Evolutionary conservation across 106 monocot species (phyloP).

Genomic region (Allium fistulosum): DNA sequence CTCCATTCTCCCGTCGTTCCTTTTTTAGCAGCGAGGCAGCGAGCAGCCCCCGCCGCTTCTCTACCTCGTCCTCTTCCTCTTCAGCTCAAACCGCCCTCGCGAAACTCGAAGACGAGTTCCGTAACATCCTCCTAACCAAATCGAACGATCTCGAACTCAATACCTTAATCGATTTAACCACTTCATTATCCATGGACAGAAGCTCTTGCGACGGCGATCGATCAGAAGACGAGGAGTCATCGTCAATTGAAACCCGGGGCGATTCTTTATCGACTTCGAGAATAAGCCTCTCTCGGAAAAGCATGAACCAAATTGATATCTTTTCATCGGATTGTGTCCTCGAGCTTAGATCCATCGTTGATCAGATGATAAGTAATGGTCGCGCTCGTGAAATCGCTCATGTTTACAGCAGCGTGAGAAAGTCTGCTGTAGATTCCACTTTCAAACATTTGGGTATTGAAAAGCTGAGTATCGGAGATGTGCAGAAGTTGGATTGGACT

Average conservation of each 20-base stretch:
- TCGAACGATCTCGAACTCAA: conserved; percentile 63
- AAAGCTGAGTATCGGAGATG: conserved; percentile 66
- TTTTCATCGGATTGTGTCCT: conserved; percentile 44
- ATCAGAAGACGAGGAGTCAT: background rate
- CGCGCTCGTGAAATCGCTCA: conserved; percentile 68
- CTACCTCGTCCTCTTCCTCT: conserved; percentile 3
- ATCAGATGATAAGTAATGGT: conserved; percentile 57
- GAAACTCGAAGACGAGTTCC: conserved; percentile 93
- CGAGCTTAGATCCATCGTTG: conserved; percentile 61
- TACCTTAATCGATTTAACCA: conserved; percentile 45
- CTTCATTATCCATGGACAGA: conserved; percentile 33
- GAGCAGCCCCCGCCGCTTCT: background rate
- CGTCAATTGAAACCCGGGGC: background rate
- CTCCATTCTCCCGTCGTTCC: too few relatives aligned
- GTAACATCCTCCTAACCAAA: conserved; percentile 57
- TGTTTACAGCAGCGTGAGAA: conserved; percentile 62
- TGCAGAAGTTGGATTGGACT: conserved; percentile 60
- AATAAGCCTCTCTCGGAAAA: conserved; percentile 27
- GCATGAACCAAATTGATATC: conserved; percentile 72
- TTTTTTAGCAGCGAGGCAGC: too few relatives aligned
- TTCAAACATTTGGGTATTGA: conserved; percentile 69
- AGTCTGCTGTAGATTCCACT: conserved; percentile 47
- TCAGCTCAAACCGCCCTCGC: conserved; percentile 76
- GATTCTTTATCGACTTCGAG: background rate
- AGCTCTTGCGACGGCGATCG: background rate